Evolutionary conservation across 163 green algal species (phyloP).

Genomic region (Coccomyxa subellipsoidea): DNA sequence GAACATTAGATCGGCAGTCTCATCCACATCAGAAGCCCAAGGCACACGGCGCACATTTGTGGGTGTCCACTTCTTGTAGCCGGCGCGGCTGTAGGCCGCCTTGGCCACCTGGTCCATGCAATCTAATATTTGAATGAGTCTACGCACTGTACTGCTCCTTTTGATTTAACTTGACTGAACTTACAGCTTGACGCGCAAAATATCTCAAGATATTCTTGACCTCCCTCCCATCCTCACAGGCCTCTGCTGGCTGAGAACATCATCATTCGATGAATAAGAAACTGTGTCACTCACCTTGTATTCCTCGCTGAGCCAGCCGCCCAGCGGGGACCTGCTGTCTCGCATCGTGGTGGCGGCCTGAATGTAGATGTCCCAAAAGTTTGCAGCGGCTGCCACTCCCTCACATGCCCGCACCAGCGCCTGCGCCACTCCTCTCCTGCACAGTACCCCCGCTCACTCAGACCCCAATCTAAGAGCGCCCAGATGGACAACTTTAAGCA

Average conservation of each 20-base stretch:
- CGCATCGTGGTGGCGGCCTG: constrained; percentile 1
- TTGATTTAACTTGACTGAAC: no score
- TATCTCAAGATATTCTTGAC: no score
- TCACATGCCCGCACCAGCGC: constrained; percentile 7
- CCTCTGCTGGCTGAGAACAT: no score
- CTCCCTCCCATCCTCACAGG: no score
- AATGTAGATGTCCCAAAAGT: constrained; percentile 12
- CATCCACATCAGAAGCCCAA: background rate
- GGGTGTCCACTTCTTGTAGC: constrained; percentile 6
- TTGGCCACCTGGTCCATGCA: background rate
- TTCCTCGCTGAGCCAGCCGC: background rate
- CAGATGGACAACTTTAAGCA: no score
- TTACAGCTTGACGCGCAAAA: no score
- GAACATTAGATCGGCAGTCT: background rate
- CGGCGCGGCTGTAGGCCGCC: background rate
- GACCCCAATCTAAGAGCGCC: background rate
- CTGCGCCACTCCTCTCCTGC: constrained; percentile 14
- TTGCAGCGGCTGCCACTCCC: background rate
- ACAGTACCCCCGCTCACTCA: background rate
- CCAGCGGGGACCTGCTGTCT: background rate
- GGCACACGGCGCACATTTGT: background rate
- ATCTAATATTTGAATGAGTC: no score
- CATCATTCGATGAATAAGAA: no score
- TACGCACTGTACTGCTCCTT: no score
- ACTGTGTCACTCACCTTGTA: background rate